Evolutionary conservation across 371 early-diverging fungal genomes (phyloP).

Genomic region (Rhizopus stolonifer): DNA sequence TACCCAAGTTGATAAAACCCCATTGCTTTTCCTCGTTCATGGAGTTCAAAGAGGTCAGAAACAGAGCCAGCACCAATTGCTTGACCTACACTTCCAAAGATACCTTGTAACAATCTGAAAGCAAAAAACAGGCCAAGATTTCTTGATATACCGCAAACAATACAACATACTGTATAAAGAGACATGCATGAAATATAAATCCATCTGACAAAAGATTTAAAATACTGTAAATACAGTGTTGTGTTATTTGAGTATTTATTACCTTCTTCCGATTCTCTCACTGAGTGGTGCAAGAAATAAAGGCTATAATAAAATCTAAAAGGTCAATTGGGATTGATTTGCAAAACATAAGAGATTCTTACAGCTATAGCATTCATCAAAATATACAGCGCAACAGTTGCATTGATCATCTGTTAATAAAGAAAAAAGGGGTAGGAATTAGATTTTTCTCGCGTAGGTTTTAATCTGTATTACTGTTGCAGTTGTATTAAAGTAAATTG

Average conservation of each 20-base stretch:
- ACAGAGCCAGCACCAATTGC: slow-evolving; percentile 45
- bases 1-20: slow-evolving; percentile 40
- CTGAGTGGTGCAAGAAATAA: slow-evolving; percentile 39
- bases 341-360: not conserved
- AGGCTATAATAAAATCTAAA: slow-evolving; percentile 17
- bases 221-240: too few species aligned
- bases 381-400: slow-evolving; percentile 19
- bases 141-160: slow-evolving; percentile 34
- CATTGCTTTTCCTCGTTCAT: slow-evolving; percentile 44
- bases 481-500: slow-evolving; percentile 18
- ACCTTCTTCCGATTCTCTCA: slow-evolving; percentile 39
- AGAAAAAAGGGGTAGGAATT: not conserved
- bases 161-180: slow-evolving; percentile 30
- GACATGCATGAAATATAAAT: slow-evolving; percentile 22
- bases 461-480: slow-evolving; percentile 18
- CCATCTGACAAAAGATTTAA: too few species aligned
- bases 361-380: slow-evolving; percentile 26
- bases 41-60: slow-evolving; percentile 35
- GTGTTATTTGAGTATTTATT: too few species aligned
- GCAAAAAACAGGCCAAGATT: slow-evolving; percentile 35
- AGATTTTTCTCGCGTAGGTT: too few species aligned
- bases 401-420: slow-evolving; percentile 15
- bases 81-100: slow-evolving; percentile 36
- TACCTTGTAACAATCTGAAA: slow-evolving; percentile 39
- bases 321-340: too few species aligned